Percentiles rank a stretch among this genome's conserved stretches.
Evolutionary conservation across 192 early-diverging fungal genomes (phyloP).

Genomic region (Podila clonocystis): DNA sequence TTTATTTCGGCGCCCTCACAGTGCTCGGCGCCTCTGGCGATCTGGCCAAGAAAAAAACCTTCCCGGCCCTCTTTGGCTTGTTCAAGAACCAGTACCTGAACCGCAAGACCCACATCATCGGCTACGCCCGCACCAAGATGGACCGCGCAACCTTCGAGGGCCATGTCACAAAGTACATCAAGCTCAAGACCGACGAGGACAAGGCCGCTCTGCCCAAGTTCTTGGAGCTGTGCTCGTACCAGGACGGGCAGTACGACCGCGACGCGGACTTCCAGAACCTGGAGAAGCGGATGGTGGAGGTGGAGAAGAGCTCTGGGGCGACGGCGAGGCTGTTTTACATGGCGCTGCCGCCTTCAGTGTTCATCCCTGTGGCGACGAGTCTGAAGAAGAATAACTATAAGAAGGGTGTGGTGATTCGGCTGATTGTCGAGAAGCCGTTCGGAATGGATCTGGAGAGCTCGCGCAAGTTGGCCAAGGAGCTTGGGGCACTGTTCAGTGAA

Average conservation of each 20-base stretch:
- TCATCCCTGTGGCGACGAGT: conserved; percentile 83
- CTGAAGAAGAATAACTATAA: conserved; percentile 79
- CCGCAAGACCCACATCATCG: conserved; percentile 78
- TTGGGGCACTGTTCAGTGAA: conserved; percentile 85
- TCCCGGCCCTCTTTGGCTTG: conserved; percentile 94
- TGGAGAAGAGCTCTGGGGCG: conserved; percentile 61
- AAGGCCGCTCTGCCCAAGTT: conserved; percentile 69
- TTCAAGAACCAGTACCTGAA: conserved; percentile 88
- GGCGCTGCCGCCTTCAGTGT: conserved; percentile 96
- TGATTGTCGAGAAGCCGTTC: conserved; percentile 99
- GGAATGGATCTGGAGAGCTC: conserved; percentile 91
- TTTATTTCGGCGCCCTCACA: conserved; percentile 9
- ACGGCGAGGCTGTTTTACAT: conserved; percentile 92
- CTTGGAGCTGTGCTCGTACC: conserved; percentile 77
- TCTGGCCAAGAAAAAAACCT: conserved; percentile 98
- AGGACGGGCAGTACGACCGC: conserved; percentile 87
- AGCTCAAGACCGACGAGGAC: conserved; percentile 68
- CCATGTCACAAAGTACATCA: conserved; percentile 77
- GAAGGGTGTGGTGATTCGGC: conserved; percentile 73
- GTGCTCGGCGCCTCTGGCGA: conserved; percentile 94
- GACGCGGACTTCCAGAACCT: conserved; percentile 74
- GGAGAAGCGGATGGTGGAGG: conserved; percentile 65
- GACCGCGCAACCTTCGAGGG: conserved; percentile 77
- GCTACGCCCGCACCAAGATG: conserved; percentile 92
- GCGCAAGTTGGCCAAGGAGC: conserved; percentile 72